These are phyloP conservation scores for Pestalotiopsis sp. DNA, from an alignment of 2,329 filamentous ascomycete species.

Conservation along the genomic window DNA sequence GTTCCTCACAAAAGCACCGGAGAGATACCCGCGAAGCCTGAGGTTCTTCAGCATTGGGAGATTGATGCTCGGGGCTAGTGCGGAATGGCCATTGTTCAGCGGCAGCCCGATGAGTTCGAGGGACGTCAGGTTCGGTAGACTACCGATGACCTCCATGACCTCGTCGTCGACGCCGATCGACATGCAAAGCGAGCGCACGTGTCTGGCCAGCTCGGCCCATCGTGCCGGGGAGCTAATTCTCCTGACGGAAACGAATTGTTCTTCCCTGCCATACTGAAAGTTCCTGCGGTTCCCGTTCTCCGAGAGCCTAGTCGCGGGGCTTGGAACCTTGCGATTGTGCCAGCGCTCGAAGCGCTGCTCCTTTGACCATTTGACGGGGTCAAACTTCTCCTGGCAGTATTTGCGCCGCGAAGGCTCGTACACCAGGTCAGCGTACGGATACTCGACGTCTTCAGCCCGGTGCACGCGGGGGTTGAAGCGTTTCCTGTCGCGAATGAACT, in stretches of 20 bases:
- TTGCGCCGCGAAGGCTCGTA: neutral
- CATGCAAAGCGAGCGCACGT: conserved; percentile 12
- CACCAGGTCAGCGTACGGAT: neutral
- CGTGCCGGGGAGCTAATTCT: neutral
- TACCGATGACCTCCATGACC: conserved; percentile 1
- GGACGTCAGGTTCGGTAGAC: neutral
- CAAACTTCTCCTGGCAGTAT: neutral
- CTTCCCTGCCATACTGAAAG: conserved; percentile 4
- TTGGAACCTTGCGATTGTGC: neutral
- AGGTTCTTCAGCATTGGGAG: conserved; percentile 6
- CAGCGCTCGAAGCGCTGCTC: neutral
- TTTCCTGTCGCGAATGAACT: neutral
- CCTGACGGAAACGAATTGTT: neutral
- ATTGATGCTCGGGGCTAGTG: neutral
- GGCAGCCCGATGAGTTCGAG: conserved; percentile 9
- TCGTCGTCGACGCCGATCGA: conserved; percentile 9
- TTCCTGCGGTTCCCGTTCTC: neutral
- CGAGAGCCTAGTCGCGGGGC: neutral
- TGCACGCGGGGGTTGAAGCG: neutral
- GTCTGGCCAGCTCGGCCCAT: conserved; percentile 3
- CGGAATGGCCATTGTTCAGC: neutral
- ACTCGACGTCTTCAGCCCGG: neutral
- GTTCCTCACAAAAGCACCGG: conserved; percentile 8
- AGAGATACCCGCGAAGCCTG: conserved; percentile 13
- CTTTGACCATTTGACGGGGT: neutral